Evolutionary conservation across 1,139 yeast species (phyloP).

Genomic region (Saccharomyces hybrid): DNA sequence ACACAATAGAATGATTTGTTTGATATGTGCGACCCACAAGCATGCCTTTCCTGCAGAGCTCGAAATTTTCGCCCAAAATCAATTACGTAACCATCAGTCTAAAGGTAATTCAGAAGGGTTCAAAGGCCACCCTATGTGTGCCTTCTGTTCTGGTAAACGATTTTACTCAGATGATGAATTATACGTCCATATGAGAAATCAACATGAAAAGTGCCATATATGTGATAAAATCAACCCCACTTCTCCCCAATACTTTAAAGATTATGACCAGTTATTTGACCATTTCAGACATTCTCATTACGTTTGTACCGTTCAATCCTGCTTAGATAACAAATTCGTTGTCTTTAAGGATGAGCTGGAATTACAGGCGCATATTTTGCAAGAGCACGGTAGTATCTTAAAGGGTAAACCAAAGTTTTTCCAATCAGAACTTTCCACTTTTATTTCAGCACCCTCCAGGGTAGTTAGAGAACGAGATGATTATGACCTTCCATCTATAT

Average conservation of each 20-base stretch:
- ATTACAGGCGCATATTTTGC: constrained; percentile 78
- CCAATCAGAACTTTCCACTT: constrained; percentile 66
- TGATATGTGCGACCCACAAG: constrained; percentile 67
- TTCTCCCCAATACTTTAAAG: constrained; percentile 67
- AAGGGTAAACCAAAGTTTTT: constrained; percentile 45
- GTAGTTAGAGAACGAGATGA: constrained; percentile 20
- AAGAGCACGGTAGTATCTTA: constrained; percentile 61
- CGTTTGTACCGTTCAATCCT: constrained; percentile 71
- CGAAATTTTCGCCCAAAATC: constrained; percentile 51
- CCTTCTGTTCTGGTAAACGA: constrained; percentile 63
- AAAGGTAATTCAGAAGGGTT: constrained; percentile 68
- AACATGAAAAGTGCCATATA: constrained; percentile 46
- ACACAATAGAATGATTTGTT: constrained; percentile 63
- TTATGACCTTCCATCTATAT: constrained; percentile 12
- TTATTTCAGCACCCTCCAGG: constrained; percentile 32
- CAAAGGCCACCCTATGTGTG: constrained; percentile 84
- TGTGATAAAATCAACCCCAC: constrained; percentile 48
- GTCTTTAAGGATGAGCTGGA: constrained; percentile 86
- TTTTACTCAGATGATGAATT: constrained; percentile 89
- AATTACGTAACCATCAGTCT: constrained; percentile 60
- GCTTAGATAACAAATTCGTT: constrained; percentile 84
- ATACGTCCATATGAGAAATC: constrained; percentile 70
- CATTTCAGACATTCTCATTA: constrained; percentile 74
- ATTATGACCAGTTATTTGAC: constrained; percentile 62
- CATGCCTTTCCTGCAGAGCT: constrained; percentile 73